Base-by-base conservation (phyloP, 1,284 basidiomycete genomes). In the Earliella scabrosa region DNA sequence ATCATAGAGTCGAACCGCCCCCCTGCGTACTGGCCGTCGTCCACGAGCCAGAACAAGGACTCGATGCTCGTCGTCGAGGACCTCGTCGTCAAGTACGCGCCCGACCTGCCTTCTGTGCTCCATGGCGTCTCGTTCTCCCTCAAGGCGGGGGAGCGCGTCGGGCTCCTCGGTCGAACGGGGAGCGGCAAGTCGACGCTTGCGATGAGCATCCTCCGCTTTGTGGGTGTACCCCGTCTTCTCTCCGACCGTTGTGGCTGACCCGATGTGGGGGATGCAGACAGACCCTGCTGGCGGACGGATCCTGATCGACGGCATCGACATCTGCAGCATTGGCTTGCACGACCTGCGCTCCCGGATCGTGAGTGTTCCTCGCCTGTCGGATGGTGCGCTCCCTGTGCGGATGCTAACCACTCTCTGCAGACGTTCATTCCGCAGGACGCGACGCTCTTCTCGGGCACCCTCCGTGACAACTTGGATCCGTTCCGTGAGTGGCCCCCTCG, bases 401-500 rank as follows among this genome's bases (percentile, higher is more conserved):
- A 32, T 44, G 32, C 46, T 3, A 49, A 18, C 11, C 6, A 2
- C 9, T 31, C 4, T 36, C 35, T 4, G 8, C 48, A 89, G 86
- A 92, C 90, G 1, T 91, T 93, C 65, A 93, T 94, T 60, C 91
- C 92, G 10, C 73, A 91, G 74, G 90, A 93, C 67, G 85, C 88
- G 1, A 81, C 93, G 0, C 76, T 97, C 3, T 97, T 97, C 76
- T 91, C 89, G 0, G 93, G 95, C 0, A 95, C 91, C 0, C 75
- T 97, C 23, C 79, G 92, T 18, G 90, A 93, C 20, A 96, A 96
- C 63, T 71, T 97, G 3, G 95, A 97, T 75, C 95, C 93, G 0
- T 95, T 95, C 76, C 73, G 82, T 81, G 51, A 36, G 75, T 58
- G 7, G n/a, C n/a, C n/a, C n/a, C n/a, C n/a, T n/a, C n/a, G n/a